Evolutionary conservation across 208 protist genomes (phyloP).

Genomic region (Wallacemonas sp.): DNA sequence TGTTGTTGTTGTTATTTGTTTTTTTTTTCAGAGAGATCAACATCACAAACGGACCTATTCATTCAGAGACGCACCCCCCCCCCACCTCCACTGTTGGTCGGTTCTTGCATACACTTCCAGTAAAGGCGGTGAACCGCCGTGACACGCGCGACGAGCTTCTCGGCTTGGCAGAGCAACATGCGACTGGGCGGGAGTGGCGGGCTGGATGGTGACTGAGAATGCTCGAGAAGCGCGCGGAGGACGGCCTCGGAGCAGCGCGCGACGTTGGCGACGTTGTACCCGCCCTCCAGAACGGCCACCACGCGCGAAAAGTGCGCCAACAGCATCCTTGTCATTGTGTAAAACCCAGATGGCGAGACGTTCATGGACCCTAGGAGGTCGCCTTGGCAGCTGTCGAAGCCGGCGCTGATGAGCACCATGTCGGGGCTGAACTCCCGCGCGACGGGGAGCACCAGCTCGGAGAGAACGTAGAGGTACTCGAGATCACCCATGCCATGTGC

Average conservation of each 20-base stretch:
- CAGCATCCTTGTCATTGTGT: conserved; percentile 72
- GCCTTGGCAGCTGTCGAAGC: conserved; percentile 95
- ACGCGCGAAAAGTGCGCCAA: conserved; percentile 41
- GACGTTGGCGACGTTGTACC: conserved; percentile 87
- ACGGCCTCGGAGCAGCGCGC: conserved; percentile 82
- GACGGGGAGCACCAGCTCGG: conserved; percentile 93
- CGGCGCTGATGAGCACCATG: conserved; percentile 92
- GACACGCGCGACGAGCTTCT: conserved; percentile 37
- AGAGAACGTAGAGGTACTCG: conserved; percentile 93
- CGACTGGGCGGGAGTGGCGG: conserved; percentile 34
- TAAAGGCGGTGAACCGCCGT: conserved; percentile 30
- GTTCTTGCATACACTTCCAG: conserved; percentile 29
- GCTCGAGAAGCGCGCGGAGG: conserved; percentile 71
- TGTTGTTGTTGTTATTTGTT: no score
- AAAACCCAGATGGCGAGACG: conserved; percentile 77
- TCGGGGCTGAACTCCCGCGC: conserved; percentile 90
- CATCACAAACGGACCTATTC: no score
- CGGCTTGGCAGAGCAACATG: conserved; percentile 65
- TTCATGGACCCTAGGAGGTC: conserved; percentile 93
- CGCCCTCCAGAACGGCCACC: conserved; percentile 90
- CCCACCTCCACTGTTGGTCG: no score
- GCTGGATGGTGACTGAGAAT: neutral
- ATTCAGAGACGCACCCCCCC: no score
- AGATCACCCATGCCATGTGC: conserved; percentile 87
- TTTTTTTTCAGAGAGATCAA: no score